A percentile compares a stretch with the other conserved stretches of the same genome.
phyloP scores from a whole-genome alignment of 768 basidiomycete species.

The Coprinopsis sp. region DNA sequence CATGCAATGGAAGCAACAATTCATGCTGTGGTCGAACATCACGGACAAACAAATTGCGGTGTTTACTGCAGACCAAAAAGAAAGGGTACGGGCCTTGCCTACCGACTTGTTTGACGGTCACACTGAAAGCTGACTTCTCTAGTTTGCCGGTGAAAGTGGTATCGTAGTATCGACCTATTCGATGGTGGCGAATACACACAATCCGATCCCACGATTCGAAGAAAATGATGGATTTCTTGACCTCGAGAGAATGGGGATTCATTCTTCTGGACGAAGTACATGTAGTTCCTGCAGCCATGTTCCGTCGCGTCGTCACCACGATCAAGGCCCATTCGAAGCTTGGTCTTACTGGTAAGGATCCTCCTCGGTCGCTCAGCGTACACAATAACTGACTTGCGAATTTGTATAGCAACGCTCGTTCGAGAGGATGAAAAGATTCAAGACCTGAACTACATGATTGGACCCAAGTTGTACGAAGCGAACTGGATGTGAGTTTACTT shows the following conservation, averaged over 20 bases:
- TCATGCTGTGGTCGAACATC: constrained; percentile 98
- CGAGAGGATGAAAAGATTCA: constrained; percentile 99
- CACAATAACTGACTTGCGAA: not conserved
- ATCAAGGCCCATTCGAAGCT: constrained; percentile 99
- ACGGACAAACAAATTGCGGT: constrained; percentile 95
- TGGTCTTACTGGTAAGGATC: constrained; percentile 78
- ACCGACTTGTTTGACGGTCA: not conserved
- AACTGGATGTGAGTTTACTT: constrained; percentile 82
- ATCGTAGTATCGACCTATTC: constrained; percentile 99
- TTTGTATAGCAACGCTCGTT: constrained; percentile 80
- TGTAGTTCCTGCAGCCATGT: constrained; percentile 98
- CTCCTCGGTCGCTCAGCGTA: not conserved
- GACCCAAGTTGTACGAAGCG: constrained; percentile 97
- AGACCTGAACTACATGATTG: constrained; percentile 98
- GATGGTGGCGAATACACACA: constrained; percentile 98
- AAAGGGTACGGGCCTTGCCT: constrained; percentile 57
- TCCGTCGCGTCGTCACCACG: constrained; percentile 93
- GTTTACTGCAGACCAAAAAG: constrained; percentile 97
- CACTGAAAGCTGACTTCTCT: constrained; percentile 10
- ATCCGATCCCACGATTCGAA: constrained; percentile 98
- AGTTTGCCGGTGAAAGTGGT: constrained; percentile 97
- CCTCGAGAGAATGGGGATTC: constrained; percentile 99
- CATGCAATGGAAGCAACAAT: constrained; percentile 99
- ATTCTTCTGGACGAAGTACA: constrained; percentile 97
- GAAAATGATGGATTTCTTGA: constrained; percentile 99